phyloP scores from a whole-genome alignment of 495 filamentous ascomycete species.

The Articulospora tetracladia region DNA sequence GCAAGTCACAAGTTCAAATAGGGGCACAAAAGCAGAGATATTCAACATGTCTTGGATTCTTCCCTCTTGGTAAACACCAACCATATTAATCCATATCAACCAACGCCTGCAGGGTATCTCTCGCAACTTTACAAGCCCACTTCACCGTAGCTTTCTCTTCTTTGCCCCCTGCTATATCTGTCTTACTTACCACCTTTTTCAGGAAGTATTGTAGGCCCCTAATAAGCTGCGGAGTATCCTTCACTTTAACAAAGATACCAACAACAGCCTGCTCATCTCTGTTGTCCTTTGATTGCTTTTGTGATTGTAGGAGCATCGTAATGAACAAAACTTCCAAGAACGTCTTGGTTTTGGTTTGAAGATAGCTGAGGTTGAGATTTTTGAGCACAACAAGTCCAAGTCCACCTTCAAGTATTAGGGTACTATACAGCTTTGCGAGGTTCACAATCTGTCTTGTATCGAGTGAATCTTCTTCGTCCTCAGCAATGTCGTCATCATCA shows the following conservation, averaged over 20 bases:
- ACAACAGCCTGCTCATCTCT: conserved; percentile 53
- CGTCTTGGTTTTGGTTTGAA: conserved; percentile 69
- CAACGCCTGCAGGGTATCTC: conserved; percentile 52
- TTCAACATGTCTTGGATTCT: no score
- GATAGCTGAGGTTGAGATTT: conserved; percentile 71
- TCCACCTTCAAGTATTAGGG: conserved; percentile 61
- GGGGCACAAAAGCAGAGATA: not conserved
- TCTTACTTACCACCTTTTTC: conserved; percentile 68
- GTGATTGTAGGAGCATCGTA: conserved; percentile 60
- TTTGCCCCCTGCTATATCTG: conserved; percentile 61
- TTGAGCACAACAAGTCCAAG: conserved; percentile 65
- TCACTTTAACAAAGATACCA: conserved; percentile 59
- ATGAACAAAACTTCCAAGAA: conserved; percentile 81
- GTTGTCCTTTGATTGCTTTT: conserved; percentile 27
- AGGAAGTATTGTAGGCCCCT: conserved; percentile 76
- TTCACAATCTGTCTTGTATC: conserved; percentile 74
- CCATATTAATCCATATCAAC: conserved; percentile 22
- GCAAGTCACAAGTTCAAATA: not conserved
- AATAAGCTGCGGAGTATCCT: conserved; percentile 58
- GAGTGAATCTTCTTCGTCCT: conserved; percentile 48
- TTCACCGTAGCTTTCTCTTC: conserved; percentile 58
- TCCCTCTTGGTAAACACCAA: not conserved
- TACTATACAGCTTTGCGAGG: conserved; percentile 80
- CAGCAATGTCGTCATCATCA: conserved; percentile 49
- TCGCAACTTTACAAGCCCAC: conserved; percentile 67